Evolutionary conservation across 1,139 yeast species (phyloP).

Genomic region (Sugiyamaella novakii): DNA sequence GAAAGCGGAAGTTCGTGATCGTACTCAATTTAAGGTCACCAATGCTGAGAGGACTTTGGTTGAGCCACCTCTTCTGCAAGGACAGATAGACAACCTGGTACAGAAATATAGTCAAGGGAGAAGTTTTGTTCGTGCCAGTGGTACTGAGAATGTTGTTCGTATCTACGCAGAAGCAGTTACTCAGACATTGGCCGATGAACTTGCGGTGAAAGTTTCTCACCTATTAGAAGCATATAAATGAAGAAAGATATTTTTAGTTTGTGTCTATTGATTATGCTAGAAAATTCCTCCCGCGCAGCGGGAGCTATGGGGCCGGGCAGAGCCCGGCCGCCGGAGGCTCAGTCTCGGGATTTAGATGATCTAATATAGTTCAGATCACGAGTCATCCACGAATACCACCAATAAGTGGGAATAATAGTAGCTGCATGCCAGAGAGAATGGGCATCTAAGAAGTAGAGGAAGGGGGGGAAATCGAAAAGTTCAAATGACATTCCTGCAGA

Average conservation of each 20-base stretch:
- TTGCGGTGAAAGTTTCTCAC: constrained; percentile 53
- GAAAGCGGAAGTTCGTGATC: constrained; percentile 81
- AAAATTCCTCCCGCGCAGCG: too few species aligned
- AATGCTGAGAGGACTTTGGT: constrained; percentile 85
- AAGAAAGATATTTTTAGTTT: too few species aligned
- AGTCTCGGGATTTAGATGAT: constrained; percentile 4
- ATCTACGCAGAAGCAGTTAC: constrained; percentile 88
- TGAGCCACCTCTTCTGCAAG: constrained; percentile 78
- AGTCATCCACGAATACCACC: constrained; percentile 46
- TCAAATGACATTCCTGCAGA: constrained; percentile 81
- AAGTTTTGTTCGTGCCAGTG: constrained; percentile 94
- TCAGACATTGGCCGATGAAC: constrained; percentile 52
- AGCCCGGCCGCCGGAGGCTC: constrained; percentile 9
- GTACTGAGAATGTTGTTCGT: constrained; percentile 97
- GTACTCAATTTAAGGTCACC: constrained; percentile 77
- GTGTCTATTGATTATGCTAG: too few species aligned
- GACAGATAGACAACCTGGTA: constrained; percentile 66
- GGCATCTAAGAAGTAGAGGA: constrained; percentile 72
- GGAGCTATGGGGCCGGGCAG: not conserved
- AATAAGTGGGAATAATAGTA: constrained; percentile 43
- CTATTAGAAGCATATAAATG: constrained; percentile 36
- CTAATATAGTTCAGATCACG: constrained; percentile 35
- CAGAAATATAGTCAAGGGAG: constrained; percentile 63
- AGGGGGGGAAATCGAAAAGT: constrained; percentile 83
- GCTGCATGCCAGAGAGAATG: constrained; percentile 87